Evolutionary conservation across 1,284 basidiomycete species (phyloP).

Genomic region (Neolentinus lepideus): DNA sequence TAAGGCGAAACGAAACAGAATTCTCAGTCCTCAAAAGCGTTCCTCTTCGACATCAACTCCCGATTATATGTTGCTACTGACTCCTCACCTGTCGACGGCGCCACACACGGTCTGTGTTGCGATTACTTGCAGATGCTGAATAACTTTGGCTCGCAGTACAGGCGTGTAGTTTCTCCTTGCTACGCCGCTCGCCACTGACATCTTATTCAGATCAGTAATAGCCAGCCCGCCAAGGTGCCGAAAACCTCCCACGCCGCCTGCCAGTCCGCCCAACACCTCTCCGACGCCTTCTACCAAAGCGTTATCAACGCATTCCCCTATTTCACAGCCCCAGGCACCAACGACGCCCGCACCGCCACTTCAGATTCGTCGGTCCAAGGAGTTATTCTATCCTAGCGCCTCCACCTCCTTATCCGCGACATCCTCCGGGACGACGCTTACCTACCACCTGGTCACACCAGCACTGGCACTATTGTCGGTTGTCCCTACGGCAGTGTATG

Average conservation of each 20-base stretch:
- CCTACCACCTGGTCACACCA: slow-evolving; percentile 82
- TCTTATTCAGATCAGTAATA: slow-evolving; percentile 7
- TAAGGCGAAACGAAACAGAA: no score
- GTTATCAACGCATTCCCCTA: background rate
- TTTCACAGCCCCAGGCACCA: background rate
- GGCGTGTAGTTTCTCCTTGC: slow-evolving; percentile 33
- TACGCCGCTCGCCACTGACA: background rate
- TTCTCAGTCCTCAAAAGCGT: slow-evolving; percentile 87
- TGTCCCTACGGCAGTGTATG: slow-evolving; percentile 74
- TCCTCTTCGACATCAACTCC: slow-evolving; percentile 85
- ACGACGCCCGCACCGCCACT: slow-evolving; percentile 2
- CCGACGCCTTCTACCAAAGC: background rate
- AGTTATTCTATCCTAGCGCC: slow-evolving; percentile 45
- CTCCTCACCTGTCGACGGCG: slow-evolving; percentile 84
- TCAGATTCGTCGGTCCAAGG: slow-evolving; percentile 12
- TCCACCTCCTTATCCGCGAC: slow-evolving; percentile 55
- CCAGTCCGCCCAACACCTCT: background rate
- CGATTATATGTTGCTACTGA: slow-evolving; percentile 91
- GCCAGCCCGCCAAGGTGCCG: slow-evolving; percentile 4
- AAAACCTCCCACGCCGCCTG: background rate
- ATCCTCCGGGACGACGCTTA: slow-evolving; percentile 65
- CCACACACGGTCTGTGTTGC: slow-evolving; percentile 83
- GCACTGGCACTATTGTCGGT: slow-evolving; percentile 78
- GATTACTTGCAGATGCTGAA: slow-evolving; percentile 89
- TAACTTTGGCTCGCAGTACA: slow-evolving; percentile 81